phyloP scores from a whole-genome alignment of 768 basidiomycete species.

The Tylopilus sp. region DNA sequence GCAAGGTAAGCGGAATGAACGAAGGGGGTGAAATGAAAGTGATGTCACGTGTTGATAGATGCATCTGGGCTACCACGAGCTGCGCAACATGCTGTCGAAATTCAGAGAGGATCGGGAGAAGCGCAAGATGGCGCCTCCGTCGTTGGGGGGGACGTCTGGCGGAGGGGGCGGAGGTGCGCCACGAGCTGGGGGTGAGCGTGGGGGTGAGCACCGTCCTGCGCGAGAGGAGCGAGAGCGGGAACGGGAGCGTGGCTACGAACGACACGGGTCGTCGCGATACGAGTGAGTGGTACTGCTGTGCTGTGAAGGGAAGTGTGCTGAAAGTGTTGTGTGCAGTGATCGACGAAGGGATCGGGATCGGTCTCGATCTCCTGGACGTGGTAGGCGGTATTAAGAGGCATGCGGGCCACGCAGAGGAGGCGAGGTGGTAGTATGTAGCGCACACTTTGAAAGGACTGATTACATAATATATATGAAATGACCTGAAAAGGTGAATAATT shows the following conservation, averaged over 20 bases:
- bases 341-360: constrained; percentile 71
- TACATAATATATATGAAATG: constrained; percentile 24
- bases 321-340: constrained; percentile 43
- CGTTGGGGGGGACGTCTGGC: constrained; percentile 32
- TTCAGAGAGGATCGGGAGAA: constrained; percentile 91
- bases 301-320: constrained; percentile 7
- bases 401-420: constrained; percentile 17
- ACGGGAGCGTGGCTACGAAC: constrained; percentile 65
- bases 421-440: constrained; percentile 11
- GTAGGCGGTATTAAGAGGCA: constrained; percentile 45
- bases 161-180: constrained; percentile 24
- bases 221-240: constrained; percentile 69
- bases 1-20: constrained; percentile 67
- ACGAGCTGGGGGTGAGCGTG: constrained; percentile 39
- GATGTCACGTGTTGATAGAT: constrained; percentile 58
- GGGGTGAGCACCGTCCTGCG: constrained; percentile 52
- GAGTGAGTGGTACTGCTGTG: constrained; percentile 50
- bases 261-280: constrained; percentile 66
- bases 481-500: constrained; percentile 11
- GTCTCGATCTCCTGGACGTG: constrained; percentile 64
- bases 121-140: constrained; percentile 57
- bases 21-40: constrained; percentile 21
- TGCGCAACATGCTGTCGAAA: constrained; percentile 88
- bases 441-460: constrained; percentile 1
- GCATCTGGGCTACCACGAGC: constrained; percentile 98